Conservation (phyloP, 352 stramenopile genomes). For the Globisporangium recalcitrans region DNA sequence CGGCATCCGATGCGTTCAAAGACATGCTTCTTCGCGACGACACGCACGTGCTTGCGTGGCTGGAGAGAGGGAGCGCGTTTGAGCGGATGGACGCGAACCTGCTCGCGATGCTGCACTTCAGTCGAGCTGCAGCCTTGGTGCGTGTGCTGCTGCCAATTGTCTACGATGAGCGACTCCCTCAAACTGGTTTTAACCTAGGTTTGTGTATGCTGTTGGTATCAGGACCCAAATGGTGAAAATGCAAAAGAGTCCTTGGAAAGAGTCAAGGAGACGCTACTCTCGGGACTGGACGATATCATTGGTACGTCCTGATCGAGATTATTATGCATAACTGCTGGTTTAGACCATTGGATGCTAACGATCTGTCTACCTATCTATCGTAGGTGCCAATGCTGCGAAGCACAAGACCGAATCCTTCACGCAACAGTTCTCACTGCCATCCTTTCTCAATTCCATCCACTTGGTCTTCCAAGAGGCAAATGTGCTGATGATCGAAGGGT, state of each 20-base stretch:
- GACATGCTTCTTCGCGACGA: constrained; percentile 58
- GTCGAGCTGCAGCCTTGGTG: constrained; percentile 41
- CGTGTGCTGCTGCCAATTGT: neutral
- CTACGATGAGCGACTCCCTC: neutral
- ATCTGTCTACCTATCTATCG: no score
- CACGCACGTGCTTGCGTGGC: constrained; percentile 39
- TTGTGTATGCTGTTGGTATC: neutral
- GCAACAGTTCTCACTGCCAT: constrained; percentile 9
- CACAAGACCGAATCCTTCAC: neutral
- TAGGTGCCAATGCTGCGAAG: constrained; percentile 2
- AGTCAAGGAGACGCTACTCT: constrained; percentile 25
- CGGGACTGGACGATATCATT: constrained; percentile 17
- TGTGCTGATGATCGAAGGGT: constrained; percentile 60
- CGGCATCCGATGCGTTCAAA: constrained; percentile 59
- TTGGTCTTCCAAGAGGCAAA: constrained; percentile 42
- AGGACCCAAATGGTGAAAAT: constrained; percentile 29
- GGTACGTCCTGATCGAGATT: constrained; percentile 4
- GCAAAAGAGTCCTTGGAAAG: constrained; percentile 27
- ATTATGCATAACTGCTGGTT: neutral
- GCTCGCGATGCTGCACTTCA: constrained; percentile 70
- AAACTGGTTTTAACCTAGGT: neutral
- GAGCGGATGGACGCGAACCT: constrained; percentile 43
- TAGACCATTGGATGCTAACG: neutral
- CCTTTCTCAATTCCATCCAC: constrained; percentile 29
- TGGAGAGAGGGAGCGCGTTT: constrained; percentile 48